A percentile compares a stretch with the other conserved stretches of the same genome.
phyloP scores from a whole-genome alignment of 1,284 basidiomycete genomes.

The Pulveroboletus sp. region DNA sequence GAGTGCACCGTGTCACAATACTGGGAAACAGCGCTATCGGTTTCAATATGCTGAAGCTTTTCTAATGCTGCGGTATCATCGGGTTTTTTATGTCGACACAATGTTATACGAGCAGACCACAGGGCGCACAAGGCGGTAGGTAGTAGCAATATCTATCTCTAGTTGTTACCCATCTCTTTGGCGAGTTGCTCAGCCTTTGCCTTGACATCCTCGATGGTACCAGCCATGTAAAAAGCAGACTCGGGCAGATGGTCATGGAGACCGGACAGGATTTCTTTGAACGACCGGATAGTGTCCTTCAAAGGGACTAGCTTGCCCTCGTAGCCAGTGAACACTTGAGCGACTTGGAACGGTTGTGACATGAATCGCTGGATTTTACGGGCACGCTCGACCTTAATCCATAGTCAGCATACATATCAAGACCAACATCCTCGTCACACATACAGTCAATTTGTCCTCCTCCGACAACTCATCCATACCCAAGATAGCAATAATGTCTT shows the following conservation, averaged over 20 bases:
- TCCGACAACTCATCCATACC: slow-evolving; percentile 99
- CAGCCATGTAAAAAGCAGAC: slow-evolving; percentile 92
- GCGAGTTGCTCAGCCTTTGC: slow-evolving; percentile 94
- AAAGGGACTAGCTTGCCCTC: slow-evolving; percentile 94
- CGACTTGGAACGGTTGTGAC: slow-evolving; percentile 99
- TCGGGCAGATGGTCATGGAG: slow-evolving; percentile 89
- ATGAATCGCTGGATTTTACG: slow-evolving; percentile 97
- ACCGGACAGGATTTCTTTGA: slow-evolving; percentile 95
- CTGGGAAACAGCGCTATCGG: too few species aligned
- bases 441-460: slow-evolving; percentile 97
- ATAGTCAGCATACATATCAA: slow-evolving; percentile 6
- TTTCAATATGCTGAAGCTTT: too few species aligned
- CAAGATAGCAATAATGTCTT: slow-evolving; percentile 95
- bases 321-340: slow-evolving; percentile 99
- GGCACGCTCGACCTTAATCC: slow-evolving; percentile 76
- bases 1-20: too few species aligned
- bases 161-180: slow-evolving; percentile 80
- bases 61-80: slow-evolving; percentile 3
- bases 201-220: slow-evolving; percentile 94
- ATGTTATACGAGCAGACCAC: slow-evolving; percentile 10
- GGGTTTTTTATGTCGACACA: slow-evolving; percentile 10
- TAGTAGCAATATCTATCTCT: slow-evolving; percentile 28
- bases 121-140: slow-evolving; percentile 1
- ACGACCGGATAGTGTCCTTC: slow-evolving; percentile 91
- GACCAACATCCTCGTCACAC: slow-evolving; percentile 26